Evolutionary conservation across 768 basidiomycete species (phyloP).

Genomic region (Gloeostereum incarnatum): DNA sequence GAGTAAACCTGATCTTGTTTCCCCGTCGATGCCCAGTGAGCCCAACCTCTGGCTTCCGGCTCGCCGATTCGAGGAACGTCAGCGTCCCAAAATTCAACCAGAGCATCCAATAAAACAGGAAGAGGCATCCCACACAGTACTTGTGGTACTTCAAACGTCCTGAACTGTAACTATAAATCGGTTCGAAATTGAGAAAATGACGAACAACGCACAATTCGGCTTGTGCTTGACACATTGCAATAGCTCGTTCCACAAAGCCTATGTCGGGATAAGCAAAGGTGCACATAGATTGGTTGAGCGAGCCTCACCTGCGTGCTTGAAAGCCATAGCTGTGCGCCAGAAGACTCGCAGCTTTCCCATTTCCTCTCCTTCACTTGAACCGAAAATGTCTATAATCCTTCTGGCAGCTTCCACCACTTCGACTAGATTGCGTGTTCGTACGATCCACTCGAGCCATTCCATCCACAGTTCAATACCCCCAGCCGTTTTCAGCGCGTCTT

Average conservation of each 20-base stretch:
- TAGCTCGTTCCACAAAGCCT: slow-evolving; percentile 71
- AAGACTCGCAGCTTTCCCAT: slow-evolving; percentile 49
- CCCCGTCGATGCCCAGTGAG: slow-evolving; percentile 42
- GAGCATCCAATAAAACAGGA: slow-evolving; percentile 37
- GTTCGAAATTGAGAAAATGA: background rate
- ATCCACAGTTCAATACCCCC: slow-evolving; percentile 57
- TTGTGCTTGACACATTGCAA: slow-evolving; percentile 76
- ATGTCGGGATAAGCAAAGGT: slow-evolving; percentile 8
- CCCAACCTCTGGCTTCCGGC: slow-evolving; percentile 57
- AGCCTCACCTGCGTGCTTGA: slow-evolving; percentile 58
- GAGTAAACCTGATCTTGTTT: slow-evolving; percentile 20
- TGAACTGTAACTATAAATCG: slow-evolving; percentile 14
- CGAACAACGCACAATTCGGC: slow-evolving; percentile 59
- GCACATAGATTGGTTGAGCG: slow-evolving; percentile 5
- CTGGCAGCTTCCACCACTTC: slow-evolving; percentile 42
- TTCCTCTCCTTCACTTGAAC: slow-evolving; percentile 33
- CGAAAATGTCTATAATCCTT: slow-evolving; percentile 34
- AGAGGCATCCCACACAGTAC: slow-evolving; percentile 32
- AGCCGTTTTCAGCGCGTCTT: slow-evolving; percentile 44
- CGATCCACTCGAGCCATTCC: slow-evolving; percentile 75
- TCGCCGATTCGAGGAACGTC: slow-evolving; percentile 75
- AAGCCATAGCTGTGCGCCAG: slow-evolving; percentile 59
- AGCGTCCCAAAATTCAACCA: slow-evolving; percentile 83
- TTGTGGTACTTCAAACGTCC: slow-evolving; percentile 50
- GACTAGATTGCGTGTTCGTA: slow-evolving; percentile 38